Evolutionary conservation across 192 early-diverging fungal genomes (phyloP), one percentile per base, ranked within the genome.

Genomic region (Coemansia nantahalensis): DNA sequence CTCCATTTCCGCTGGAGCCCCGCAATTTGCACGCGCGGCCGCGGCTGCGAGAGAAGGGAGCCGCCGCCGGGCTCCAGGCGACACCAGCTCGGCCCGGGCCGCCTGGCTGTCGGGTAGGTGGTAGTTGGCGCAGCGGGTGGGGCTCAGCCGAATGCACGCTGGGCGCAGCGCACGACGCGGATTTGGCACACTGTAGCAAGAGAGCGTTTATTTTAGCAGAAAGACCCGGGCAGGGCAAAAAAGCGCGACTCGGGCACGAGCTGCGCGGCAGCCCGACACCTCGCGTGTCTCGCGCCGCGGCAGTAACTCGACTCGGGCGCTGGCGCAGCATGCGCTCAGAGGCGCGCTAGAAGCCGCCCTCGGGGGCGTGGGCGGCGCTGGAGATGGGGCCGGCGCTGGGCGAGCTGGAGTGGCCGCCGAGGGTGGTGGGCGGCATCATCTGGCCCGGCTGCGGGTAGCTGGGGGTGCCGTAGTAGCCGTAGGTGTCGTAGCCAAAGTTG

Each of bases 361-460:
- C 65, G 21, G 57, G 58, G 19, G 51, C 32, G 35, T 58, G 56
- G 17, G 54, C 38, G 17, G 37, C 36, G 33, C 44, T 32, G 36
- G 65, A 46, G 5, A 60, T 26, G 24, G 49, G 35, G 11, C 57
- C 65, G 16, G 24, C 48, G 37, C 46, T 33, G 5, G 39, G 39
- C 4, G 28, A 17, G 45, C 45, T 34, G 16, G 40, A 30, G 41
- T 33, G 37, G 37, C 49, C 51, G 30, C 40, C 13, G 16, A 56
- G 37, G 31, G 54, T 45, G 24, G 58, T 48, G 39, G 54, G 62
- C 7, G 54, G 45, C 50, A 74, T 60, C 59, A 74, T 65, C 58
- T 74, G 66, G 2, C 66, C 66, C 15, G 58, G 70, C 70, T 74
- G 70, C 26, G 70, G 50, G 45, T 65, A 74, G 51, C 46, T 60